phyloP scores from a whole-genome alignment of 176 grass and related monocot species.

The Sorghum bicolor region DNA sequence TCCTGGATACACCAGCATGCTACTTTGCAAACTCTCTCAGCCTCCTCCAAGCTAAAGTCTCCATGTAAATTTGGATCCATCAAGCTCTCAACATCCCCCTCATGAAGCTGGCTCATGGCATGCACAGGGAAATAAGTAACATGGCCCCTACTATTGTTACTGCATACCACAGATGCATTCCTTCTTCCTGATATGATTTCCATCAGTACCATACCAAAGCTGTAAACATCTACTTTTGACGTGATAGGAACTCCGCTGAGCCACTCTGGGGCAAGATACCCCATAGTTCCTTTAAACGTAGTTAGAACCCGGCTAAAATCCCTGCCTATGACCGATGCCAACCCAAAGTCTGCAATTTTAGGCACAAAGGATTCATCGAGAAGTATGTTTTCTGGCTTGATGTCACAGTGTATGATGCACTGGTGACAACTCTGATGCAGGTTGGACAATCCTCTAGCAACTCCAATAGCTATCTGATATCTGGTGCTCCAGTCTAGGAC shows the following conservation, averaged over 20 bases:
- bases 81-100: background rate
- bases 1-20: slow-evolving; percentile 8
- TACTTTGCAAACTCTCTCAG: background rate
- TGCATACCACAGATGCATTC: background rate
- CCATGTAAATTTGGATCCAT: background rate
- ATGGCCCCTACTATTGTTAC: background rate
- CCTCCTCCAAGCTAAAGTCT: background rate
- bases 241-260: background rate
- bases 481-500: background rate
- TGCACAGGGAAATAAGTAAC: background rate
- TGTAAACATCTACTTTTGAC: background rate
- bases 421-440: background rate
- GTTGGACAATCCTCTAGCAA: background rate
- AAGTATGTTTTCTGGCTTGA: background rate
- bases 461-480: background rate
- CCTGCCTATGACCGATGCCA: background rate
- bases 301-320: slow-evolving; percentile 1
- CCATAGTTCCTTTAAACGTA: background rate
- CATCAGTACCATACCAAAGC: background rate
- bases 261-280: slow-evolving; percentile 1
- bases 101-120: background rate
- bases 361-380: background rate
- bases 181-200: background rate
- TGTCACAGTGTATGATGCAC: background rate
- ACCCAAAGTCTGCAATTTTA: background rate